phyloP scores from a whole-genome alignment of 2,329 filamentous ascomycete species.

The Colletotrichum lentis region DNA sequence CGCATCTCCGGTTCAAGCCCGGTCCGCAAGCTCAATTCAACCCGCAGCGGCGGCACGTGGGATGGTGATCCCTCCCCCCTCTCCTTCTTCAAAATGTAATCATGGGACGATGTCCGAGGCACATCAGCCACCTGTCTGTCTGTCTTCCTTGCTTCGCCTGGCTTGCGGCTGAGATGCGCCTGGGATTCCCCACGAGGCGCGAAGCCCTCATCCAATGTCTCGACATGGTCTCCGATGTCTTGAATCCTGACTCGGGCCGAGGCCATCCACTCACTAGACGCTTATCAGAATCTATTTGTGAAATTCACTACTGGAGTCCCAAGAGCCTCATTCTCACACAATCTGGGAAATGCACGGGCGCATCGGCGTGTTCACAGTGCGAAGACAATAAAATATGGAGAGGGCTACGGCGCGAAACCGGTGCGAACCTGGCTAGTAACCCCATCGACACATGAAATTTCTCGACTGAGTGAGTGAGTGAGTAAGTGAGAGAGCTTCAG shows the following conservation, averaged over 20 bases:
- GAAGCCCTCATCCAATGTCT: constrained; percentile 13
- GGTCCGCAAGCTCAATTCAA: neutral
- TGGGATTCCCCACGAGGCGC: constrained; percentile 20
- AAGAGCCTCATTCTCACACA: neutral
- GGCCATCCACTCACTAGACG: neutral
- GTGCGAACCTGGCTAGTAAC: neutral
- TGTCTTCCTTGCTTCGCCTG: constrained; percentile 7
- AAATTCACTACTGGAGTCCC: neutral
- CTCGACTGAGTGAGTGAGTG: constrained; percentile 4
- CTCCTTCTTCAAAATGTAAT: too few species aligned
- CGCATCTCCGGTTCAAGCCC: constrained; percentile 5
- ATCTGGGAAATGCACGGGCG: too few species aligned
- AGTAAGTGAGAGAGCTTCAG: constrained; percentile 6
- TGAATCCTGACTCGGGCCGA: neutral
- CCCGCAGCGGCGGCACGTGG: neutral
- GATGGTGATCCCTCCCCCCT: too few species aligned
- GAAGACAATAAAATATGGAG: neutral
- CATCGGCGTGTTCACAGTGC: neutral
- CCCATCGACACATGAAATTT: constrained; percentile 8
- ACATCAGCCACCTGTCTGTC: constrained; percentile 1
- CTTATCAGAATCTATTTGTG: neutral
- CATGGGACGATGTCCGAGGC: constrained; percentile 24
- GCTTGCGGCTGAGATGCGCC: constrained; percentile 32
- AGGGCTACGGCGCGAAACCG: neutral
- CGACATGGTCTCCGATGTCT: constrained; percentile 4